These are phyloP conservation scores for Priceomyces melissophilus DNA, from an alignment of 805 yeast species.

Conservation along the genomic window DNA sequence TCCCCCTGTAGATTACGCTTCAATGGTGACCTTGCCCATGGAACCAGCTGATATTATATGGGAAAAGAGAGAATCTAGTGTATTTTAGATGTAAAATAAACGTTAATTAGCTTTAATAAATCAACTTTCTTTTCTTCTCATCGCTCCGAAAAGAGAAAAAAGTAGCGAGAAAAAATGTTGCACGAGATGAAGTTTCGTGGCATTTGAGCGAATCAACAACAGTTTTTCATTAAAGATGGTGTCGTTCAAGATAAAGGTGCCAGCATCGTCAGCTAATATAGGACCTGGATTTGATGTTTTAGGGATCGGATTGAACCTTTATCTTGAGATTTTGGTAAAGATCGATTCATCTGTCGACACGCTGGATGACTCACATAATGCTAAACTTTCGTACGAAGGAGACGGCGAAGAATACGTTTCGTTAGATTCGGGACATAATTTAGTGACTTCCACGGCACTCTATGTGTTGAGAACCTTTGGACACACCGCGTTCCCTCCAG, in stretches of 20 bases:
- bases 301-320: slow-evolving; percentile 83
- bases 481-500: slow-evolving; percentile 71
- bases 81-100: slow-evolving; percentile 14
- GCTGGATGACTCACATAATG: slow-evolving; percentile 61
- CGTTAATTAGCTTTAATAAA: no score
- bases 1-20: slow-evolving; percentile 73
- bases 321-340: slow-evolving; percentile 63
- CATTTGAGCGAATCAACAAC: no score
- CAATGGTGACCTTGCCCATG: slow-evolving; percentile 90
- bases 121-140: no score
- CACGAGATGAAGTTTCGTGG: no score
- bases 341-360: slow-evolving; percentile 53
- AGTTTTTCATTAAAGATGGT: slow-evolving; percentile 2
- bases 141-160: no score
- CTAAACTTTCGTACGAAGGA: slow-evolving; percentile 65
- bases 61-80: slow-evolving; percentile 58
- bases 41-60: slow-evolving; percentile 70
- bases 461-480: slow-evolving; percentile 86
- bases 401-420: slow-evolving; percentile 86
- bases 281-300: slow-evolving; percentile 98
- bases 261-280: slow-evolving; percentile 96
- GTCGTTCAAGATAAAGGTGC: slow-evolving; percentile 66
- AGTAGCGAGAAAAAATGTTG: no score
- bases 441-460: slow-evolving; percentile 89
- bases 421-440: slow-evolving; percentile 67